These are phyloP conservation scores for Rhizophagus prolifer DNA, from an alignment of 192 early-diverging fungal genomes.

Conservation along the genomic window DNA sequence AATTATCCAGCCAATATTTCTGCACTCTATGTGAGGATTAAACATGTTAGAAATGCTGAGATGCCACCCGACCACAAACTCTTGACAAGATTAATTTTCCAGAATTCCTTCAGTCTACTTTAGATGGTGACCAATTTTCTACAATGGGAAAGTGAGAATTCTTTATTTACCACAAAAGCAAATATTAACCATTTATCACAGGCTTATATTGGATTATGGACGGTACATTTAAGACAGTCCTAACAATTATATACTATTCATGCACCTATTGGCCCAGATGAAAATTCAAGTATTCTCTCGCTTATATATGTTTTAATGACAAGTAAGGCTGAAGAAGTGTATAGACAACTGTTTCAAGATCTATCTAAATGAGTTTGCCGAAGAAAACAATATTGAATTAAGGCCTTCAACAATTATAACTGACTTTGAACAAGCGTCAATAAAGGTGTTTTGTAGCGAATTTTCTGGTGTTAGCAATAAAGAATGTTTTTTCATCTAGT, in stretches of 20 bases:
- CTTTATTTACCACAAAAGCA: not conserved
- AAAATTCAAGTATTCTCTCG: not conserved
- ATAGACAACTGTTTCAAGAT: not conserved
- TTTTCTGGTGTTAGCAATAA: not conserved
- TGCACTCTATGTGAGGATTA: not conserved
- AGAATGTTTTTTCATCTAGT: not conserved
- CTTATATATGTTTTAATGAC: not conserved
- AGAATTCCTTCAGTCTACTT: not conserved
- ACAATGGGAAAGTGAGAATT: not conserved
- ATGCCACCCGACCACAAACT: not conserved
- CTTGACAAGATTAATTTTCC: not conserved
- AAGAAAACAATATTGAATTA: not conserved
- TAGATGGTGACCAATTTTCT: not conserved
- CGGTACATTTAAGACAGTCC: too few species aligned
- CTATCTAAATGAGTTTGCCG: not conserved
- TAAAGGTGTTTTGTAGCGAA: not conserved
- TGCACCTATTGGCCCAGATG: too few species aligned
- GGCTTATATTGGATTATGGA: not conserved
- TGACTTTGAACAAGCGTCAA: not conserved
- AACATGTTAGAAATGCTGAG: not conserved
- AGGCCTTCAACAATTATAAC: not conserved
- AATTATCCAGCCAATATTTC: too few species aligned
- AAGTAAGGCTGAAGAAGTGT: not conserved
- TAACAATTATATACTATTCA: too few species aligned
- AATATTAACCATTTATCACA: slow-evolving; percentile 5